Evolutionary conservation across 148 eudicot species (phyloP), one percentile per base, ranked within the genome.

Genomic region (Rhododendron vialii): DNA sequence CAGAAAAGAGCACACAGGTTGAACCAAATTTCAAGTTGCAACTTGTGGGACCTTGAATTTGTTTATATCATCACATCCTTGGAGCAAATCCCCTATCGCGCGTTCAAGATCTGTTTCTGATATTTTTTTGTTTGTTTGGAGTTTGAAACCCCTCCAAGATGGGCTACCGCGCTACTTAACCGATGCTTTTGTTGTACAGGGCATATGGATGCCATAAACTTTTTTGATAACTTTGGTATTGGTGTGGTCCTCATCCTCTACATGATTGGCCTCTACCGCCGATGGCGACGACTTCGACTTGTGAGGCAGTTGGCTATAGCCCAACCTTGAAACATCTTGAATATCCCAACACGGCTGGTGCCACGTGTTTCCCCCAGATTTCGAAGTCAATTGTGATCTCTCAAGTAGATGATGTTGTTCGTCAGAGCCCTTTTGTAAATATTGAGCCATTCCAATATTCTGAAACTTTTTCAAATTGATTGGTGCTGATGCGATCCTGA

Each of bases 241-340:
- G 38, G 82, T 33, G 63, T 89, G 45, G 81, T 85, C 20, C 7
- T 82, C 79, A 81, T 53, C 45, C 86, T 89, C 28, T 87, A 84
- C 78, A 18, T 82, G 43, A 28, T 82, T 22, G 89, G 91, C 22
- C 65, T 84, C 47, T 83, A 6, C 69, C 82, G 84, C 65, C 82
- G 84, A 67, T 73, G 84, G 74, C 69, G 65, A 28, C 81, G 83
- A 30, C 50, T 51, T 26, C 77, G 57, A 2, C 85, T 69, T 36
- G 87, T 79, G 47, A 84, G 88, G 82, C 90, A 50, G 30, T 78
- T 86, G 84, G 90, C 83, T n/a, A 76, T 79, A 13, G 74, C 22
- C 22, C 80, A 69, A 75, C 51, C 50, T 12, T 85, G 90, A 84
- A 10, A 14, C 22, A 22, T 3, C 38, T 65, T 28, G 53, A 67